Percentiles rank a stretch among this genome's conserved stretches.
Conservation (phyloP, 257 asterid species). For the Solanum pinnatisectum region DNA sequence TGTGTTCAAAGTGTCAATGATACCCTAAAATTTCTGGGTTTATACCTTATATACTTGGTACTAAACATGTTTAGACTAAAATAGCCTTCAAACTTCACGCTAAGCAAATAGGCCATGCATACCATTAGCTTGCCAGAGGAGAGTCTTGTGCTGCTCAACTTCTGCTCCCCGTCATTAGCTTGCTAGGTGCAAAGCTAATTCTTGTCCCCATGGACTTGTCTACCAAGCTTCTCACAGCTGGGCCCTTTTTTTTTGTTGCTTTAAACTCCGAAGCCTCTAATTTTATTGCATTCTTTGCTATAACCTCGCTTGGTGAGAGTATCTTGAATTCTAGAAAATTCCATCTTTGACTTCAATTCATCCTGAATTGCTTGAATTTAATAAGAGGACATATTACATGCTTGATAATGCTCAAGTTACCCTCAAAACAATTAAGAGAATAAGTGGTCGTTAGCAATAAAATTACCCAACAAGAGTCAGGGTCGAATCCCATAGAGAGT, state of each 20-base stretch:
- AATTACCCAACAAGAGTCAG: background rate
- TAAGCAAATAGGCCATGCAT: background rate
- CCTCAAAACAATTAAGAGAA: background rate
- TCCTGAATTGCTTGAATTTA: background rate
- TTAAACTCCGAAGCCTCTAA: background rate
- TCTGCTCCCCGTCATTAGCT: background rate
- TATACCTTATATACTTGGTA: background rate
- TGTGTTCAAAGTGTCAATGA: background rate
- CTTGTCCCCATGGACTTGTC: background rate
- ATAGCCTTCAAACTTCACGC: background rate
- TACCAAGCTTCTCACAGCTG: background rate
- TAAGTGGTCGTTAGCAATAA: background rate
- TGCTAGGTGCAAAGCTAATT: background rate
- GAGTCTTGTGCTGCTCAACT: background rate
- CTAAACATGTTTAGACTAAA: background rate
- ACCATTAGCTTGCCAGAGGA: background rate
- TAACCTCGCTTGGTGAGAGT: background rate
- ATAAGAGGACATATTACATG: background rate
- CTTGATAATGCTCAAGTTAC: background rate
- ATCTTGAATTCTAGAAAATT: background rate
- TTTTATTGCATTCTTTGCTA: background rate
- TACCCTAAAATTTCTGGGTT: background rate
- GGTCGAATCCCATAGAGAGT: background rate
- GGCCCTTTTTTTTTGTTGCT: background rate
- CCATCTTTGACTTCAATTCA: background rate